phyloP scores from a whole-genome alignment of 2,329 filamentous ascomycete genomes.

The Clarireedia sp. region DNA sequence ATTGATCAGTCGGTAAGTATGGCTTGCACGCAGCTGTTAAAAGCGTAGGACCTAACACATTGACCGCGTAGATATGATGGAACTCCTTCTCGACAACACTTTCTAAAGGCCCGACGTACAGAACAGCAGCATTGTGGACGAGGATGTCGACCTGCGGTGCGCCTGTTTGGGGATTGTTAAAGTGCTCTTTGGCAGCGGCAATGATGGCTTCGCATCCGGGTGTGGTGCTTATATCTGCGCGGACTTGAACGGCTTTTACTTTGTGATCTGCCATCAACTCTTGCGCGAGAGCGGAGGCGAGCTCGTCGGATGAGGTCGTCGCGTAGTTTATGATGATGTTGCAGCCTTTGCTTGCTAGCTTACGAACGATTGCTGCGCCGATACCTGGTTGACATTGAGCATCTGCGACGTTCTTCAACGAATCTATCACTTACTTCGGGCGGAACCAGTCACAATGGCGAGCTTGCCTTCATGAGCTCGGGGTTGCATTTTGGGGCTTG shows the following conservation, averaged over 20 bases:
- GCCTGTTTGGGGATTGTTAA: constrained; percentile 31
- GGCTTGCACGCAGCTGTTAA: constrained; percentile 63
- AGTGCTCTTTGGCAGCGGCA: constrained; percentile 36
- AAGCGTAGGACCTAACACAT: constrained; percentile 71
- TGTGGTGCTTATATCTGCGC: constrained; percentile 60
- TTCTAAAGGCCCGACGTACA: constrained; percentile 54
- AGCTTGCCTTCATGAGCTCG: constrained; percentile 53
- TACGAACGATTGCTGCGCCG: constrained; percentile 52
- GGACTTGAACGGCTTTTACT: constrained; percentile 52
- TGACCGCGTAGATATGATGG: constrained; percentile 63
- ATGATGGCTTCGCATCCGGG: constrained; percentile 52
- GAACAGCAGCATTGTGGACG: constrained; percentile 73
- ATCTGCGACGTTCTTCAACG: too few species aligned
- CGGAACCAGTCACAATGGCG: constrained; percentile 68
- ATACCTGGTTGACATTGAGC: constrained; percentile 47
- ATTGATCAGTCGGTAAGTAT: constrained; percentile 59
- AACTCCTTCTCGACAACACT: constrained; percentile 58
- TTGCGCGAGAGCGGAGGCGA: constrained; percentile 43
- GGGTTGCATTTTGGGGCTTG: constrained; percentile 32
- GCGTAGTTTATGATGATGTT: constrained; percentile 56
- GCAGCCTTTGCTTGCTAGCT: constrained; percentile 57
- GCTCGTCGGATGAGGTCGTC: constrained; percentile 45
- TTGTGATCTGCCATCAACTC: constrained; percentile 46
- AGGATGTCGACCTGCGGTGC: constrained; percentile 67
- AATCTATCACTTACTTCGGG: constrained; percentile 49